Evolutionary conservation across 2,329 filamentous ascomycete genomes (phyloP), one percentile per base, ranked within the genome.

Genomic region (Celoporthe dispersa): DNA sequence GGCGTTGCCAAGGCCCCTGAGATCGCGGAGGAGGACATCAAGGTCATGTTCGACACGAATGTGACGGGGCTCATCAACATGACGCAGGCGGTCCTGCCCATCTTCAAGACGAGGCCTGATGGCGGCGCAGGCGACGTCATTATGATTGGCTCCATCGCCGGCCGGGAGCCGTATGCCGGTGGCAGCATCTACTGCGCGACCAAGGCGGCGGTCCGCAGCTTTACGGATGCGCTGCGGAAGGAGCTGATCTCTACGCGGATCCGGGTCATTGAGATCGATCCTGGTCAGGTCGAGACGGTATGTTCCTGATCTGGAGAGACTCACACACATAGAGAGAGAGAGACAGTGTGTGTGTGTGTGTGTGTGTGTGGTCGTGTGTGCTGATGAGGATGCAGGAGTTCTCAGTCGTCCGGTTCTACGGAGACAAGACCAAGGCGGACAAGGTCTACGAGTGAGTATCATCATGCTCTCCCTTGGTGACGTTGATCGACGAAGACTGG

Each of bases 111-210:
- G 75, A 92, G 87, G 80, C 88, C 82, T 78, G 86, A 95, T 69
- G 91, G 92, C 70, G 94, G 94, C 69, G 84, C 87, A 59, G 95
- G 95, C 75, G 96, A 98, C 79, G 94, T 99, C 79, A 97, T 99
- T 83, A 98, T 98, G 78, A 83, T 98, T 77, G 94, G 94, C 72
- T 94, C 91, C 74, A 94, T 97, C 77, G 94, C 94, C n/a, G 94
- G 94, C 39, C 88, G 94, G 60, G 94, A 97, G 75, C 87, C 93
- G 14, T 98, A 97, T 80, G 85, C 89, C 1, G 93, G 94, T 64
- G 94, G 94, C 37, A 90, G 90, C 79, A 97, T 97, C 78, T 98
- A 98, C 86, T 97, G 94, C 80, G 93, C 94, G 0, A 94, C 92
- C 71, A 98, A 98, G 82, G 93, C 94, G 28, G 94, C 94, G 1